These are phyloP conservation scores for Bathelium albidoporum DNA, from an alignment of 495 filamentous ascomycete genomes.

Conservation along the genomic window DNA sequence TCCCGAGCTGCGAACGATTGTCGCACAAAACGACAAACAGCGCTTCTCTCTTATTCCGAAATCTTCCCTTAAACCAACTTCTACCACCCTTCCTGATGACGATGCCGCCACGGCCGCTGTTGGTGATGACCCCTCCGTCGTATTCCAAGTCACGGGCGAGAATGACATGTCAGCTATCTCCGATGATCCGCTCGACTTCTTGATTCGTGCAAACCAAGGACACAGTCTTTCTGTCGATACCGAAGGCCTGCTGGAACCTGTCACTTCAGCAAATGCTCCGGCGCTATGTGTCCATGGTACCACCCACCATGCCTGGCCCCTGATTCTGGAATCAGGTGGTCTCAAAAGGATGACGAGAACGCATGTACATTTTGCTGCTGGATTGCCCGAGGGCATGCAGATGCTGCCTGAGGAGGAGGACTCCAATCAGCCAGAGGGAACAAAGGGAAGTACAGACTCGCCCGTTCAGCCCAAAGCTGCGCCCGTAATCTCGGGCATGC, in stretches of 20 bases:
- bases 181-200: slow-evolving; percentile 52
- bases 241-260: slow-evolving; percentile 54
- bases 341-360: slow-evolving; percentile 69
- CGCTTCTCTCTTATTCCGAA: slow-evolving; percentile 62
- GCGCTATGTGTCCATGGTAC: slow-evolving; percentile 75
- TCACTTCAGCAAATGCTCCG: slow-evolving; percentile 51
- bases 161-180: slow-evolving; percentile 10
- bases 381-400: slow-evolving; percentile 42
- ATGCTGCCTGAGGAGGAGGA: slow-evolving; percentile 25
- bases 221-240: slow-evolving; percentile 65
- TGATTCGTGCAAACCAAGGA: slow-evolving; percentile 93
- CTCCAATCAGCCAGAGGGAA: slow-evolving; percentile 12
- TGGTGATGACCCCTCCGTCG: background rate
- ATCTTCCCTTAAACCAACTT: slow-evolving; percentile 22
- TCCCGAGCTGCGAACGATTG: slow-evolving; percentile 59
- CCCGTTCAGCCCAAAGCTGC: background rate
- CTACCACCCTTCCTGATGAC: slow-evolving; percentile 19
- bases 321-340: slow-evolving; percentile 62
- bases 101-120: slow-evolving; percentile 17
- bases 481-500: slow-evolving; percentile 78
- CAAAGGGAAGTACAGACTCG: slow-evolving; percentile 9
- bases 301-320: slow-evolving; percentile 61
- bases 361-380: slow-evolving; percentile 79
- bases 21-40: slow-evolving; percentile 75
- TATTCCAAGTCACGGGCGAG: background rate